These are phyloP conservation scores for Podospora pseudocomata DNA, from an alignment of 495 filamentous ascomycete species.

Conservation along the genomic window DNA sequence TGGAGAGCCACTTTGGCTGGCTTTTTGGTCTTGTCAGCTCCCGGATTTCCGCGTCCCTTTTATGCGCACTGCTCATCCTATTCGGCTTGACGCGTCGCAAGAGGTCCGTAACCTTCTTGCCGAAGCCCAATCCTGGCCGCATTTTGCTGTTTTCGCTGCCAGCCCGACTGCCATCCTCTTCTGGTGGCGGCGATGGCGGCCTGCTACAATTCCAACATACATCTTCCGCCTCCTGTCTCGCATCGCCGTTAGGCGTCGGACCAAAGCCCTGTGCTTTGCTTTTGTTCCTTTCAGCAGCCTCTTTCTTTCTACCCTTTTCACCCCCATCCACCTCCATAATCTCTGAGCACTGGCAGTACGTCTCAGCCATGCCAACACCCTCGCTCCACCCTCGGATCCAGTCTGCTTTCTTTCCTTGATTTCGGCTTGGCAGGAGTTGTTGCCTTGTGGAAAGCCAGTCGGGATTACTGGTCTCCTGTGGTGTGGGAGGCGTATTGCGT, in stretches of 20 bases:
- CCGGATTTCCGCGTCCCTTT: conserved; percentile 9
- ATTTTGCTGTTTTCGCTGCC: not conserved
- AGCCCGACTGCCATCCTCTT: not conserved
- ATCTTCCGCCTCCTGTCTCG: conserved; percentile 12
- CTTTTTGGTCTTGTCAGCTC: conserved; percentile 7
- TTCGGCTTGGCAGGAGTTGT: conserved; percentile 29
- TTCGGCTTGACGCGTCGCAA: conserved; percentile 20
- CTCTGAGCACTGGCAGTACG: conserved; percentile 33
- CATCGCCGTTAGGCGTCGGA: conserved; percentile 1
- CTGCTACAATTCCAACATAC: conserved; percentile 27
- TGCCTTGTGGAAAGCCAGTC: conserved; percentile 29
- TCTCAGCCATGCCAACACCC: conserved; percentile 23
- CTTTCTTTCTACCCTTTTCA: conserved; percentile 19
- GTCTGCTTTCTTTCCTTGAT: conserved; percentile 32
- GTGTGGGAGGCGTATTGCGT: conserved; percentile 3
- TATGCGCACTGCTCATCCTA: conserved; percentile 13
- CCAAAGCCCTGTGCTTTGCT: conserved; percentile 13
- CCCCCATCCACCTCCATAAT: conserved; percentile 5
- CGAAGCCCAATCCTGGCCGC: conserved; percentile 1
- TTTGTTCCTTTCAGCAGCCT: conserved; percentile 20
- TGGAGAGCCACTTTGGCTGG: conserved; percentile 10
- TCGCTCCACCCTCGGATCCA: conserved; percentile 37
- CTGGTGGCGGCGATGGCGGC: conserved; percentile 16
- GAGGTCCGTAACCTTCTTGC: conserved; percentile 20
- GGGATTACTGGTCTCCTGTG: not conserved